These are phyloP conservation scores for Penicillium herquei DNA, from an alignment of 495 filamentous ascomycete genomes.

Conservation along the genomic window DNA sequence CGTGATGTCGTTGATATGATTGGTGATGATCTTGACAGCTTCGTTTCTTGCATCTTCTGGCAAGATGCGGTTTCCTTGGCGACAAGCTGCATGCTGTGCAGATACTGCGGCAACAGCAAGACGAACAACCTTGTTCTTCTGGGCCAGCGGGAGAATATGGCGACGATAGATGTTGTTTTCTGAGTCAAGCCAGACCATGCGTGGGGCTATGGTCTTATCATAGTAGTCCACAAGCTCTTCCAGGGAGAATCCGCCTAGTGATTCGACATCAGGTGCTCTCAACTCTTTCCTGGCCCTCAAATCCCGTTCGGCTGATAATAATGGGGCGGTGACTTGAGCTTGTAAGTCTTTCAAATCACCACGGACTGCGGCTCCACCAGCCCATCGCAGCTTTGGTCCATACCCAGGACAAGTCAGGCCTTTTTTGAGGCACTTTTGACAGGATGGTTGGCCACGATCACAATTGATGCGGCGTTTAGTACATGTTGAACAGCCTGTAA, in stretches of 20 bases:
- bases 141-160: neutral
- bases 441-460: neutral
- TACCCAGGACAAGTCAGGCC: neutral
- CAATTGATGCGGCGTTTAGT: neutral
- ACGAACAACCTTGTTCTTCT: neutral
- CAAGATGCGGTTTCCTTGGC: neutral
- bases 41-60: neutral
- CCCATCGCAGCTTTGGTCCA: neutral
- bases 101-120: neutral
- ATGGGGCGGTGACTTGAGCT: neutral
- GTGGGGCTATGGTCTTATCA: neutral
- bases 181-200: conserved; percentile 1
- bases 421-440: neutral
- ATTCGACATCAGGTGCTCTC: neutral
- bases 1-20: neutral
- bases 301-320: too few species aligned
- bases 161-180: neutral
- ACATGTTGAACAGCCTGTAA: neutral
- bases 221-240: neutral
- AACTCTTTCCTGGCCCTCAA: neutral
- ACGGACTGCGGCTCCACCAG: neutral
- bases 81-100: neutral
- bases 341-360: neutral
- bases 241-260: neutral
- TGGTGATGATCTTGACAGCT: neutral